Evolutionary conservation across 2,329 filamentous ascomycete species (phyloP).

Genomic region (Albophoma yamanashiensis): DNA sequence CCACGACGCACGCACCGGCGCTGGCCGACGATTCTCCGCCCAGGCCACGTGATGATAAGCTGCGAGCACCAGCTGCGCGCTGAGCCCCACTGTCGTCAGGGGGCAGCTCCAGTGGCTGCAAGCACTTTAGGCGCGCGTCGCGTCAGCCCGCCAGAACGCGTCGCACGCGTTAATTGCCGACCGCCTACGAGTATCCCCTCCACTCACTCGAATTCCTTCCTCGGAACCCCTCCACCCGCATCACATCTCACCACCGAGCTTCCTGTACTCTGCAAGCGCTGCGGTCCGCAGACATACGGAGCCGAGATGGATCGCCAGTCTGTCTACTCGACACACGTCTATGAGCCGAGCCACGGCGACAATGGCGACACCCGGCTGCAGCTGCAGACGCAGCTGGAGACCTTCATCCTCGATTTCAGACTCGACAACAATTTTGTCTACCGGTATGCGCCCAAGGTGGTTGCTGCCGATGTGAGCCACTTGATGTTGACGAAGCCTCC

Average conservation of each 20-base stretch:
- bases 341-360: slow-evolving; percentile 54
- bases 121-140: slow-evolving; percentile 19
- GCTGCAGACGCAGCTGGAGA: slow-evolving; percentile 69
- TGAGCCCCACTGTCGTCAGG: background rate
- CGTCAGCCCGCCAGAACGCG: slow-evolving; percentile 5
- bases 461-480: background rate
- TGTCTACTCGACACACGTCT: slow-evolving; percentile 76
- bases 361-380: slow-evolving; percentile 59
- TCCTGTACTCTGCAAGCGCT: background rate
- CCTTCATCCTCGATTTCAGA: slow-evolving; percentile 88
- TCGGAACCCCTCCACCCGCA: slow-evolving; percentile 7
- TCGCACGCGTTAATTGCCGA: slow-evolving; percentile 10
- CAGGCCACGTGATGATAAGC: slow-evolving; percentile 11
- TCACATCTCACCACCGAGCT: slow-evolving; percentile 3
- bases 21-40: slow-evolving; percentile 8
- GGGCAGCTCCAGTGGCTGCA: slow-evolving; percentile 9
- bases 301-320: slow-evolving; percentile 73
- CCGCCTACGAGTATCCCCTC: background rate
- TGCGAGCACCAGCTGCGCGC: background rate
- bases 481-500: slow-evolving; percentile 6
- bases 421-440: slow-evolving; percentile 94
- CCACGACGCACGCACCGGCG: slow-evolving; percentile 10
- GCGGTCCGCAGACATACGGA: slow-evolving; percentile 5
- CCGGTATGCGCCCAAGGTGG: slow-evolving; percentile 44
- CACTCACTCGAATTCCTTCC: slow-evolving; percentile 7